A percentile compares a stretch with the other conserved stretches of the same genome.
phyloP scores from a whole-genome alignment of 345 rosid species.

The Brassica napus region Da-Ae NC_063436.1:17793501-17794000 shows the following conservation, averaged over 20 bases:
- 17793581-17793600: slow-evolving; percentile 24
- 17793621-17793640: not conserved
- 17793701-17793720: slow-evolving; percentile 19
- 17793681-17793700: not conserved
- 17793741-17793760: slow-evolving; percentile 1
- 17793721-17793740: slow-evolving; percentile 39
- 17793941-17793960: slow-evolving; percentile 5
- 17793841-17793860: slow-evolving; percentile 79
- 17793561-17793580: slow-evolving; percentile 32
- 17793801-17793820: not conserved
- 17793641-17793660: not conserved
- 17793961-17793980: not conserved
- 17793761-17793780: slow-evolving; percentile 17
- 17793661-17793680: not conserved
- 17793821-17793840: slow-evolving; percentile 58
- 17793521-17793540: slow-evolving; percentile 24
- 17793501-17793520: slow-evolving; percentile 41
- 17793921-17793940: slow-evolving; percentile 3
- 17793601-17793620: not conserved
- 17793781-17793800: slow-evolving; percentile 3
- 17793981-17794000: slow-evolving; percentile 78
- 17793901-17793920: not conserved
- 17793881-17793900: slow-evolving; percentile 52
- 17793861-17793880: slow-evolving; percentile 76
- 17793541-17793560: slow-evolving; percentile 22